Base-by-base conservation (phyloP, 202 grass and related monocot genomes). In the Schoenoplectus tabernaemontani region DNA sequence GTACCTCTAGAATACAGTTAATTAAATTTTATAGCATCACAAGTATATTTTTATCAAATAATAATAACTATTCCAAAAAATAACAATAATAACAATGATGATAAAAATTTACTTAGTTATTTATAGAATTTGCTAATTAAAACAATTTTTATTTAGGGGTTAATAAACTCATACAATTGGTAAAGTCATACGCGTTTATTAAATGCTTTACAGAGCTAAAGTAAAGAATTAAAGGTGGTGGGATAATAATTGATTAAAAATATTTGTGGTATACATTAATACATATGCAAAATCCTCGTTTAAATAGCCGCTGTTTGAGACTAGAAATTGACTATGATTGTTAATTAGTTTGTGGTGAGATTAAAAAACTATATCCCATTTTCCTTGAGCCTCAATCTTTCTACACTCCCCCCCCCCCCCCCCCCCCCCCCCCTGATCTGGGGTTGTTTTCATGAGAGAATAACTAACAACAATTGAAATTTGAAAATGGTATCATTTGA, bases 401-500 rank as follows among this genome's bases (percentile, higher is more conserved):
- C 1, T 61, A 46, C 39, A 80, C 59, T 51, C n/a, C n/a, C n/a
- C n/a, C n/a, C n/a, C n/a, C n/a, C n/a, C n/a, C n/a, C n/a, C n/a
- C n/a, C n/a, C n/a, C n/a, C n/a, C 64, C n/a, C 64, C n/a, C 57
- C 59, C 77, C 64, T 48, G 59, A 30, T 51, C 8, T 64, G 39
- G 39, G 56, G 7, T 33, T 9, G 15, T 44, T 50, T 63, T 41
- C 7, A 19, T 51, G 59, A 61, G 57, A 48, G 59, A 65, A 65
- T 63, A 79, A 79, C 10, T 30, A 43, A 58, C 38, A 41, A 47
- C 12, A 71, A 50, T 48, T 54, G 70, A 34, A 75, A 54, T 48
- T 47, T 22, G 22, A 17, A 69, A 69, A 68, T 69, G 44, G 46
- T 33, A 74, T 33, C 44, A 73, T 73, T 72, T 73, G 69, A 74